These are phyloP conservation scores for Plasmodium vivax DNA, from an alignment of 169 alveolate genomes.

Conservation along the genomic window DNA sequence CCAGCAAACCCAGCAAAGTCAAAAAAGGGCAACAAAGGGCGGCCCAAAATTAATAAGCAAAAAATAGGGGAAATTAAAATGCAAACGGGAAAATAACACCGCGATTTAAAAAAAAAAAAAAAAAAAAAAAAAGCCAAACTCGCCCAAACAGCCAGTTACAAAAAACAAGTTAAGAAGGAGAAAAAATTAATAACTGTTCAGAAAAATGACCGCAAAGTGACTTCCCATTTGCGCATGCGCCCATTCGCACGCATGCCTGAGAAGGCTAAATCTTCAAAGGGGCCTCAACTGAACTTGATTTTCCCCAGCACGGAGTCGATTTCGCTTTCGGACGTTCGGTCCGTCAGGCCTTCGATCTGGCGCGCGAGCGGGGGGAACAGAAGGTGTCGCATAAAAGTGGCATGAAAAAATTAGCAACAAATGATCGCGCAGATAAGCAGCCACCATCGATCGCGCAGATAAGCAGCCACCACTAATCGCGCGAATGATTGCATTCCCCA, in stretches of 20 bases:
- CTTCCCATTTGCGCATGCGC: not conserved
- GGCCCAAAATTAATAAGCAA: not conserved
- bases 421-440: not conserved
- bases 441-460: not conserved
- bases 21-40: not conserved
- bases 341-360: slow-evolving; percentile 45
- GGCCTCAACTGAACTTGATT: slow-evolving; percentile 50
- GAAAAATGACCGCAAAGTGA: not conserved
- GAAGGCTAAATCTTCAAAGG: not conserved
- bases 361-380: not conserved
- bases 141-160: slow-evolving; percentile 7
- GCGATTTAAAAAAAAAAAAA: slow-evolving; percentile 3
- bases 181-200: not conserved
- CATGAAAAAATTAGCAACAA: not conserved
- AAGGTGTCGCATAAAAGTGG: not conserved
- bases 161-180: not conserved
- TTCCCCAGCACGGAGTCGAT: slow-evolving; percentile 66
- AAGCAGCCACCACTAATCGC: not conserved
- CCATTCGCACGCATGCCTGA: not conserved
- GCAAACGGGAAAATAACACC: not conserved
- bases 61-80: not conserved
- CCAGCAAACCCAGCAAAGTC: not conserved
- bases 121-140: slow-evolving; percentile 15
- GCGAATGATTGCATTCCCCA: not conserved
- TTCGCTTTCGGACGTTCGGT: slow-evolving; percentile 66